Evolutionary conservation across 208 protist genomes (phyloP).

Genomic region (Tritrichomonas foetus): DNA sequence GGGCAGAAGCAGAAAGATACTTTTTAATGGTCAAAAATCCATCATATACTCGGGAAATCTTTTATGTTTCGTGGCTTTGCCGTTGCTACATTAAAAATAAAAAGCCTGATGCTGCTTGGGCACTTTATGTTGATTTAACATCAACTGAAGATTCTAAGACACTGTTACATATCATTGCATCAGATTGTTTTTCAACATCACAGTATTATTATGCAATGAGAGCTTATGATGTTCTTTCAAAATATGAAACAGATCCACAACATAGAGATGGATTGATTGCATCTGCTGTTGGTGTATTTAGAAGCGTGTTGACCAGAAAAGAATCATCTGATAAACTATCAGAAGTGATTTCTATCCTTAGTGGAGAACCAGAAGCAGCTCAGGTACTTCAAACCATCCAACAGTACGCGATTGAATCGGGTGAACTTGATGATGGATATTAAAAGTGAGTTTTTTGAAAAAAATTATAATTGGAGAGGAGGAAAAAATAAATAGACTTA

Average conservation of each 20-base stretch:
- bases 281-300: constrained; percentile 6
- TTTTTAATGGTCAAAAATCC: constrained; percentile 17
- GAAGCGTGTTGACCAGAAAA: background rate
- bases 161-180: background rate
- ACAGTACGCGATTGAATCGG: too few species aligned
- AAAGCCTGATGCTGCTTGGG: background rate
- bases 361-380: background rate
- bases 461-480: too few species aligned
- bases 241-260: background rate
- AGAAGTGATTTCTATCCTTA: background rate
- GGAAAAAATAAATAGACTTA: too few species aligned
- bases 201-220: constrained; percentile 28
- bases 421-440: too few species aligned
- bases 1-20: background rate
- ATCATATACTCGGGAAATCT: background rate
- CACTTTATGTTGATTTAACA: background rate
- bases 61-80: background rate
- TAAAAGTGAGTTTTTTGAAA: too few species aligned
- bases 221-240: background rate
- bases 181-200: background rate
- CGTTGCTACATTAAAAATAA: constrained; percentile 20
- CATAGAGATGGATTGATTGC: constrained; percentile 6
- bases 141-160: background rate
- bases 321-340: background rate
- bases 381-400: background rate